These are phyloP conservation scores for Solanum acaule DNA, from an alignment of 257 asterid genomes.

Conservation along the genomic window DNA sequence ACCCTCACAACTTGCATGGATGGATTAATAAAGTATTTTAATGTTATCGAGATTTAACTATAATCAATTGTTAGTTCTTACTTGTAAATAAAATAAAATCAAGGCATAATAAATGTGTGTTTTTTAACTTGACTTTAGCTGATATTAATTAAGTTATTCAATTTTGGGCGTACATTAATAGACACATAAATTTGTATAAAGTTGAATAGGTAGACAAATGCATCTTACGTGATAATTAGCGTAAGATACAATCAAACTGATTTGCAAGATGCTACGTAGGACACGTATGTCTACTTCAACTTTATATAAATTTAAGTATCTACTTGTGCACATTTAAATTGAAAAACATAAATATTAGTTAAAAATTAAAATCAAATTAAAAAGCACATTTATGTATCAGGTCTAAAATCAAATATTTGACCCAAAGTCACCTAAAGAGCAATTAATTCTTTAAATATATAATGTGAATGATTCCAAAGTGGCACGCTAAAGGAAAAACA, in stretches of 20 bases:
- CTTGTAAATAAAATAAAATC: not conserved
- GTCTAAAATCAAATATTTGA: no score
- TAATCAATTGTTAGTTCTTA: not conserved
- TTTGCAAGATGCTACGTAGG: not conserved
- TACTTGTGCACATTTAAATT: no score
- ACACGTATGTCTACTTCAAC: not conserved
- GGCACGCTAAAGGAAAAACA: not conserved
- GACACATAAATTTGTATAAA: no score
- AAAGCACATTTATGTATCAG: no score
- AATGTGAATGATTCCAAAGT: not conserved
- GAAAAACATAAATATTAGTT: no score
- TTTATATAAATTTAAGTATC: no score
- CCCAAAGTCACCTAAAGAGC: not conserved
- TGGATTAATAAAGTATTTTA: not conserved
- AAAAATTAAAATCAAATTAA: no score
- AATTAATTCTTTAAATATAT: no score
- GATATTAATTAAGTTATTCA: no score
- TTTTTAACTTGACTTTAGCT: rapidly evolving
- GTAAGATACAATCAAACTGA: not conserved
- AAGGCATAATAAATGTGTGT: rapidly evolving
- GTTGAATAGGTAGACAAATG: no score
- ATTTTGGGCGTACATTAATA: no score
- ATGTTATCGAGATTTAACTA: not conserved
- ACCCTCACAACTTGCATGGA: not conserved
- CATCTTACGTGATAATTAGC: no score